A percentile compares a stretch with the other conserved stretches of the same genome.
Conservation (phyloP, 805 yeast genomes). For the Komagataella mondaviorum region DNA sequence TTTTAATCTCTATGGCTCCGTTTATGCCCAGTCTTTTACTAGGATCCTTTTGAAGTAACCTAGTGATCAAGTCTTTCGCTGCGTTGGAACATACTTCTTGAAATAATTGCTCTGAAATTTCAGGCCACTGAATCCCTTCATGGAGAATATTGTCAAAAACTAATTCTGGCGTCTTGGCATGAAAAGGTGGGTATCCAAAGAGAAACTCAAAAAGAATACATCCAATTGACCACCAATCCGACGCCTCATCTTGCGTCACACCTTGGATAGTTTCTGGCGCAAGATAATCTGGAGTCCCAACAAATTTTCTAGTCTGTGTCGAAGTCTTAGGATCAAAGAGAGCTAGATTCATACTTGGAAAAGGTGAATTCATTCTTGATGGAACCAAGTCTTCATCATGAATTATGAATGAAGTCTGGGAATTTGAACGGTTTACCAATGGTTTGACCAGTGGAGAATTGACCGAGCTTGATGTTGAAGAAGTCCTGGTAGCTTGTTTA, state of each 20-base stretch:
- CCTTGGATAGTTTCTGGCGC: conserved; percentile 95
- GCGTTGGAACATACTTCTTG: conserved; percentile 37
- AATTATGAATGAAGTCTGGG: conserved; percentile 44
- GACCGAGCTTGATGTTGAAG: conserved; percentile 24
- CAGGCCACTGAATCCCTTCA: conserved; percentile 79
- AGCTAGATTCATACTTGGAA: conserved; percentile 30
- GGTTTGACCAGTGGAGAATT: conserved; percentile 40
- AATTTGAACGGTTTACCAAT: conserved; percentile 29
- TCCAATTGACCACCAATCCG: conserved; percentile 99
- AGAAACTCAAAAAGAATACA: conserved; percentile 87
- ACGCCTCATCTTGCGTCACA: conserved; percentile 62
- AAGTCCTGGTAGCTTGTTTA: conserved; percentile 1
- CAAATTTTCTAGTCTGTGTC: conserved; percentile 51
- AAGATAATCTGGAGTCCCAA: conserved; percentile 95
- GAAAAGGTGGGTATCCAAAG: conserved; percentile 93
- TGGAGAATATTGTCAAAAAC: conserved; percentile 74
- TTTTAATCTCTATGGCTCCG: conserved; percentile 69
- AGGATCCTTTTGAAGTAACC: conserved; percentile 53
- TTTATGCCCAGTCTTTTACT: conserved; percentile 56
- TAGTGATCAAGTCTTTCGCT: conserved; percentile 63
- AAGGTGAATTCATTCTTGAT: conserved; percentile 4
- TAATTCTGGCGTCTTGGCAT: conserved; percentile 61
- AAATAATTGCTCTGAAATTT: conserved; percentile 39
- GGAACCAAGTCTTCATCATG: conserved; percentile 30
- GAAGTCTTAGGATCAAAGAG: conserved; percentile 61